A percentile compares a stretch with the other conserved stretches of the same genome.
Conservation (phyloP, 2,329 filamentous ascomycete genomes). For the Dactylellina haptotyla region DNA sequence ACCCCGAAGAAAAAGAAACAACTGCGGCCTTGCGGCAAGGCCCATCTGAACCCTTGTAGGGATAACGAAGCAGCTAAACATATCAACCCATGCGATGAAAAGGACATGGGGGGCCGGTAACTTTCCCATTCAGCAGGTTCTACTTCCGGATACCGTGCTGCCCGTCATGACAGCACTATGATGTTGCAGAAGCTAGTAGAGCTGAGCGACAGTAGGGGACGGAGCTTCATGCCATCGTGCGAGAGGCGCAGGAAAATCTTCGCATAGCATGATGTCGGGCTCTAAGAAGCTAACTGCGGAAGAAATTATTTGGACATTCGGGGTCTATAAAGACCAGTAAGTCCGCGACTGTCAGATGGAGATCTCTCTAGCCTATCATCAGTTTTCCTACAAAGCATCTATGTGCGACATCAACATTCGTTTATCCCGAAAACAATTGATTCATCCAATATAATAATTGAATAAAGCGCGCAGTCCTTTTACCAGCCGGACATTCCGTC, state of each 20-base stretch:
- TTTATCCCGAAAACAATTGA: neutral
- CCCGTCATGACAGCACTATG: constrained; percentile 52
- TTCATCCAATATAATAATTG: too few relatives aligned
- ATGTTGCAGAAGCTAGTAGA: constrained; percentile 36
- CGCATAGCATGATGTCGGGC: constrained; percentile 8
- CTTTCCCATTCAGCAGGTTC: constrained; percentile 46
- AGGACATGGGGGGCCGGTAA: constrained; percentile 21
- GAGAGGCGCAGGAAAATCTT: constrained; percentile 31
- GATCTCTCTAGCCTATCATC: constrained; percentile 16
- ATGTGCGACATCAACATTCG: constrained; percentile 2
- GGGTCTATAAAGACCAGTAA: constrained; percentile 36
- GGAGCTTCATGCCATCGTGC: constrained; percentile 15
- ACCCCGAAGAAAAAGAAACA: constrained; percentile 26
- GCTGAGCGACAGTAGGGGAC: constrained; percentile 8
- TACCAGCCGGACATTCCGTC: too few relatives aligned
- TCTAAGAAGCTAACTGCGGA: neutral
- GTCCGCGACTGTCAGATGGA: constrained; percentile 4
- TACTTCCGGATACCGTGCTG: constrained; percentile 46
- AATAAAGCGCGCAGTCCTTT: too few relatives aligned
- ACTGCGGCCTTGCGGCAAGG: constrained; percentile 10
- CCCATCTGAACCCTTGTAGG: neutral
- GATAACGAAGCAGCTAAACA: constrained; percentile 22
- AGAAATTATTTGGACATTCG: constrained; percentile 6
- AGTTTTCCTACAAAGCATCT: neutral
- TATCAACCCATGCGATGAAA: constrained; percentile 13